Base-by-base conservation (phyloP, 148 eudicot species). In the Mesembryanthemum crystallinum region DNA sequence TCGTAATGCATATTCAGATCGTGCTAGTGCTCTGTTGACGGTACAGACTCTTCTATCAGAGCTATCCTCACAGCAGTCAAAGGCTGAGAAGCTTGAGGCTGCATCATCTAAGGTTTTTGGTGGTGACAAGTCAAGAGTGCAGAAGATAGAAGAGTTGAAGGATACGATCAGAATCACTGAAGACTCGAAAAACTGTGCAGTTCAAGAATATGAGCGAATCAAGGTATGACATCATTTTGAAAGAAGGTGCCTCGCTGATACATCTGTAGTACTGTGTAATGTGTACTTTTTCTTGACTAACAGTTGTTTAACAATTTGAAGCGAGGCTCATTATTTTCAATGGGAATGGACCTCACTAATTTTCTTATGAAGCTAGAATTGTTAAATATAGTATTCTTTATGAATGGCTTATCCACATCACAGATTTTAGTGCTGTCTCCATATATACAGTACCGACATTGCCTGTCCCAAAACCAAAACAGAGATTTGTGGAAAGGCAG, bases 1-100 rank as follows among this genome's bases (percentile, higher is more conserved):
- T 47, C 90, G 86, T 64, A 81, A 82, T 87, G 99, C 97, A 73
- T 89, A 89, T 81, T 76, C 94, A 54, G 99, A 95, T 78, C 95
- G 97, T 27, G 87, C 97, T 67, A 92, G 87, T 87, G 97, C 97
- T 62, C 86, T 95, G 76, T 80, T 92, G 91, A 95, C 96, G 5
- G 97, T 89, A 61, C 99, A 95, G 75, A 95, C 96, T 72, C 97
- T 95, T 83, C 60, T 87, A 60, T 89, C 97, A 54, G 99, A 95
- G 23, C 75, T 90, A 43, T 85, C 92, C 81, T 79, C 94, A 29
- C 80, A 92, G 82, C 87, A 88, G 28, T 77, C 83, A 9, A 89
- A 79, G 83, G 84, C 78, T 72, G 92, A 85, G 78, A 93, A 87
- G 72, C 89, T 87, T 29, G 91, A 89, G 78, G 70, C 87, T 75